Conservation (phyloP, 148 eudicot species). For the Chenopodium album region DNA sequence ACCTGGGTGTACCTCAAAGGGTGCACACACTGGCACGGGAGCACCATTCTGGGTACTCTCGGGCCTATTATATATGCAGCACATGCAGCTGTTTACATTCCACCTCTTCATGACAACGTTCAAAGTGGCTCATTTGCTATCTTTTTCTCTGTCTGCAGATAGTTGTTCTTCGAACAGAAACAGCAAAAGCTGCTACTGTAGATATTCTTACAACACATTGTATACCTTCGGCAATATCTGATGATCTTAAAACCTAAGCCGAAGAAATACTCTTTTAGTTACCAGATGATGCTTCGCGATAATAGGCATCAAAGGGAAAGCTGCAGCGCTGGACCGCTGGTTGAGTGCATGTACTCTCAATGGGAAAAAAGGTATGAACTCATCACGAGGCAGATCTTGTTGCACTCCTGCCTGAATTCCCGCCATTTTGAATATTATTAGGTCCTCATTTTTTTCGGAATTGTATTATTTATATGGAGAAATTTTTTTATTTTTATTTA, state of each 20-base stretch:
- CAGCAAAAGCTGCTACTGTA: slow-evolving; percentile 83
- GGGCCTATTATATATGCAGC: background rate
- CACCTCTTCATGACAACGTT: background rate
- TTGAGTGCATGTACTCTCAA: slow-evolving; percentile 8
- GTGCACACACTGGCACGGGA: background rate
- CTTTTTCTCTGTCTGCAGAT: slow-evolving; percentile 48
- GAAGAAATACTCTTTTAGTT: background rate
- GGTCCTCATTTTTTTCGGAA: background rate
- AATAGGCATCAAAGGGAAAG: background rate
- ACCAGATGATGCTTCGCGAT: background rate
- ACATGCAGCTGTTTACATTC: background rate
- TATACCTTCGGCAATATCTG: slow-evolving; percentile 93
- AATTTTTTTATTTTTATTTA: background rate
- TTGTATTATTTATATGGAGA: background rate
- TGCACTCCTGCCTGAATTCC: background rate
- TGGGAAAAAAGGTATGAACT: background rate
- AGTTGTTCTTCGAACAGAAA: slow-evolving; percentile 72
- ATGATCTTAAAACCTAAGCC: slow-evolving; percentile 58
- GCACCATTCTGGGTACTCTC: background rate
- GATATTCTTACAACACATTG: slow-evolving; percentile 87
- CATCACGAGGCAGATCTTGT: background rate
- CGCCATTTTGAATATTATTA: background rate
- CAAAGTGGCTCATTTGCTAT: background rate
- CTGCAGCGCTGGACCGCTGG: background rate
- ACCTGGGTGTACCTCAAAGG: background rate